These are phyloP conservation scores for Boletus edulis DNA, from an alignment of 768 basidiomycete genomes.

Conservation along the genomic window DNA sequence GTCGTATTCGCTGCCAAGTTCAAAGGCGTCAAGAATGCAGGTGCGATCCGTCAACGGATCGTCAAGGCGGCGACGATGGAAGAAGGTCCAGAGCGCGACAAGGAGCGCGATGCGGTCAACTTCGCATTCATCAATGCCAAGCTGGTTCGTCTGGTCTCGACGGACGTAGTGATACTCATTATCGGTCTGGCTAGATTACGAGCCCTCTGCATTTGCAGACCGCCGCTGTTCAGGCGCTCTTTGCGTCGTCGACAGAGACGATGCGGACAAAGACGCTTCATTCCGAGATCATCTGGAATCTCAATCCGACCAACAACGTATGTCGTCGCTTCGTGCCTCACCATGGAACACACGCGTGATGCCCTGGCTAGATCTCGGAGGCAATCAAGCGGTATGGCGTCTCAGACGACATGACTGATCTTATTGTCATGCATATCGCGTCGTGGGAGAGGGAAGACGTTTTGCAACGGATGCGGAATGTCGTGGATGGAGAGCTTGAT, in stretches of 20 bases:
- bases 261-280: constrained; percentile 86
- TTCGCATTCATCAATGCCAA: constrained; percentile 89
- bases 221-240: constrained; percentile 77
- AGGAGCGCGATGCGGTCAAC: constrained; percentile 74
- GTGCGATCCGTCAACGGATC: constrained; percentile 60
- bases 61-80: constrained; percentile 62
- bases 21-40: constrained; percentile 61
- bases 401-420: constrained; percentile 56
- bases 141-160: constrained; percentile 52
- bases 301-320: constrained; percentile 89
- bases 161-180: constrained; percentile 3
- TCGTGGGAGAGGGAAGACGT: constrained; percentile 41
- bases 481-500: constrained; percentile 57
- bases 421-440: constrained; percentile 72
- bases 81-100: constrained; percentile 57
- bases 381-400: constrained; percentile 85
- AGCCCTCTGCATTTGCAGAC: constrained; percentile 80
- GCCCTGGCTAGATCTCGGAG: constrained; percentile 69
- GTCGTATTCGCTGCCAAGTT: constrained; percentile 65
- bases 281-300: constrained; percentile 84
- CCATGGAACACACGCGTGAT: background rate
- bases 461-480: constrained; percentile 49
- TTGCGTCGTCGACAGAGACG: constrained; percentile 55
- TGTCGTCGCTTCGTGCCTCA: constrained; percentile 8
- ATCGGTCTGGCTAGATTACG: constrained; percentile 59